phyloP scores from a whole-genome alignment of 176 grass and related monocot species.

The Pontederia paniculata region DNA sequence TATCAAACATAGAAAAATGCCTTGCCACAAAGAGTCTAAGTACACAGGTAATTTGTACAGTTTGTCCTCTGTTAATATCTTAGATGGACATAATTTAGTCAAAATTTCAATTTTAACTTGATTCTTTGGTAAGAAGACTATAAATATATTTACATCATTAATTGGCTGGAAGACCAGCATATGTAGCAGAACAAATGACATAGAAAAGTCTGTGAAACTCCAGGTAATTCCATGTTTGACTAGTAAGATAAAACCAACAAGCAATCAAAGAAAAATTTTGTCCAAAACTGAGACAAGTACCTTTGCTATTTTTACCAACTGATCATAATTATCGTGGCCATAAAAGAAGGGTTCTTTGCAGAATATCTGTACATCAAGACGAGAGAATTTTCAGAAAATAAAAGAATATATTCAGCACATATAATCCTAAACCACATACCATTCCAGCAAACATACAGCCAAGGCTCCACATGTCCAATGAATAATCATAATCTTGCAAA shows the following conservation, averaged over 20 bases:
- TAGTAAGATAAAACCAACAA: neutral
- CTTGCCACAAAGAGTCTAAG: too few relatives aligned
- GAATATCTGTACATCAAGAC: constrained; percentile 57
- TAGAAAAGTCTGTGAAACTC: too few relatives aligned
- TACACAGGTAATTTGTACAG: too few relatives aligned
- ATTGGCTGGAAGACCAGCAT: too few relatives aligned
- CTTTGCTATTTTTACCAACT: constrained; percentile 91
- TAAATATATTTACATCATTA: too few relatives aligned
- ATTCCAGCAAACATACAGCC: constrained; percentile 96
- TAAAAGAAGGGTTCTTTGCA: constrained; percentile 74
- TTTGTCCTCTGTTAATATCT: too few relatives aligned
- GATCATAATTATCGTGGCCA: constrained; percentile 90
- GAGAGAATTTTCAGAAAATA: constrained; percentile 1
- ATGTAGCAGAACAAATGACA: too few relatives aligned
- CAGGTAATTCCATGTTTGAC: neutral
- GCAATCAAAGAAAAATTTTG: neutral
- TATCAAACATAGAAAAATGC: too few relatives aligned
- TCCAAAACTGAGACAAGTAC: constrained; percentile 29
- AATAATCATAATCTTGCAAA: constrained; percentile 98
- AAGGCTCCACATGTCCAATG: constrained; percentile 95
- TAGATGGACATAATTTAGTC: too few relatives aligned
- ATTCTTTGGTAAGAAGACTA: too few relatives aligned
- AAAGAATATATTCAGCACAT: neutral
- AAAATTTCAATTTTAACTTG: too few relatives aligned
- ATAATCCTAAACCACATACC: constrained; percentile 31